Percentiles rank a stretch among this genome's conserved stretches.
Evolutionary conservation across 1,284 basidiomycete genomes (phyloP).

Genomic region (Inonotus obliquus): DNA sequence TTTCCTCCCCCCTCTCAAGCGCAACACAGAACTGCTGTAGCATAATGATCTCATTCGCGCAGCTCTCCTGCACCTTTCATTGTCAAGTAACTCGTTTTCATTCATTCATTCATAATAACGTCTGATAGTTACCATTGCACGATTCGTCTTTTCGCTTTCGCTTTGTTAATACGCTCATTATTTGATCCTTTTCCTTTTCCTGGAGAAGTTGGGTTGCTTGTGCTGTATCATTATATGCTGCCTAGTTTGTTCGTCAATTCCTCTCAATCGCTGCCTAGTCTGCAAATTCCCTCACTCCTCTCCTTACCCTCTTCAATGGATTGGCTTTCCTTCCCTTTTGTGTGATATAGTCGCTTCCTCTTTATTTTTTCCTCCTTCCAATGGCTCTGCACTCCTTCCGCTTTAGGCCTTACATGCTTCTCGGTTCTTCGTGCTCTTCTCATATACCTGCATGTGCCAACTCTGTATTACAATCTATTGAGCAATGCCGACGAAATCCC

Average conservation of each 20-base stretch:
- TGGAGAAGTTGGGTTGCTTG: conserved; percentile 1
- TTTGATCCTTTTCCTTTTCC: neutral
- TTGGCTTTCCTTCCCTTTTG: neutral
- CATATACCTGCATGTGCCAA: conserved; percentile 16
- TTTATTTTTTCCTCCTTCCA: neutral
- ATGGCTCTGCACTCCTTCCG: neutral
- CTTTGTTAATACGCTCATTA: neutral
- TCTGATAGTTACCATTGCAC: neutral
- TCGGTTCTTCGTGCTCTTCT: conserved; percentile 2
- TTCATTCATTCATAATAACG: neutral
- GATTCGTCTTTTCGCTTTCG: neutral
- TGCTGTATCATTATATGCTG: conserved; percentile 15
- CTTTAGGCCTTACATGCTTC: neutral
- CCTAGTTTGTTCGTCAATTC: neutral
- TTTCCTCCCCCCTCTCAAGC: conserved; percentile 19
- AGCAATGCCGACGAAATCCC: neutral
- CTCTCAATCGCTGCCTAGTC: neutral
- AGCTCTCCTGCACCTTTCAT: neutral
- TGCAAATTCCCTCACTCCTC: neutral
- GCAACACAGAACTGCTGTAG: conserved; percentile 14
- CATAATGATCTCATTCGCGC: conserved; percentile 2
- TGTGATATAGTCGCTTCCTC: neutral
- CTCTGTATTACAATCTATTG: conserved; percentile 11
- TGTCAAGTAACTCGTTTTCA: neutral
- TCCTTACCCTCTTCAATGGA: neutral